A percentile compares a stretch with the other conserved stretches of the same genome.
phyloP scores from a whole-genome alignment of 345 rosid species.

The Boechera stricta region DNA sequence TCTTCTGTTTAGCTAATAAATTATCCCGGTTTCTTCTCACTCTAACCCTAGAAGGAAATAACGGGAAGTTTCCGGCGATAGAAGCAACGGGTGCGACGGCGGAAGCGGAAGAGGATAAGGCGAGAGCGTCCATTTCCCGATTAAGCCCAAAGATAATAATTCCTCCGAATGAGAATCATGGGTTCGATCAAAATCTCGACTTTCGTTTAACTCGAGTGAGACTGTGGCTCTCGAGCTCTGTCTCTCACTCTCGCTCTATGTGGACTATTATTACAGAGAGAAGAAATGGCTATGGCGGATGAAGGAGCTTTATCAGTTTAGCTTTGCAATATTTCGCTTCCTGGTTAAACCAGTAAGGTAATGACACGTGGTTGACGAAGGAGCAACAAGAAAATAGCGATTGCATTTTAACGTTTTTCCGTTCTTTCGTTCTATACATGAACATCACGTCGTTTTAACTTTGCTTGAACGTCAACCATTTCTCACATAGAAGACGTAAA shows the following conservation, averaged over 20 bases:
- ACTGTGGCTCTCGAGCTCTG: conserved; percentile 19
- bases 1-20: conserved; percentile 41
- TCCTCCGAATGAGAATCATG: conserved; percentile 23
- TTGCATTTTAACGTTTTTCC: background rate
- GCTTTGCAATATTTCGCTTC: conserved; percentile 36
- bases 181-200: conserved; percentile 38
- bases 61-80: conserved; percentile 34
- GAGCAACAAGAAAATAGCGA: background rate
- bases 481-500: too few relatives aligned
- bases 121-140: conserved; percentile 62
- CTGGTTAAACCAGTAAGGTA: conserved; percentile 20
- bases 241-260: conserved; percentile 5
- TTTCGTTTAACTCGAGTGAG: conserved; percentile 4
- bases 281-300: conserved; percentile 42
- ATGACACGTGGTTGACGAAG: conserved; percentile 44
- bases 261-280: conserved; percentile 12
- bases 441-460: conserved; percentile 21
- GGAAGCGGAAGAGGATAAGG: conserved; percentile 52
- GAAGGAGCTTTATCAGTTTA: conserved; percentile 38
- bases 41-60: conserved; percentile 36
- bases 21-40: conserved; percentile 32
- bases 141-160: conserved; percentile 4
- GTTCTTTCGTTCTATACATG: background rate
- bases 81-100: conserved; percentile 33
- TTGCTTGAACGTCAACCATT: too few relatives aligned